Percentiles rank a stretch among this genome's conserved stretches.
Evolutionary conservation across 331 rosid genomes (phyloP).

Genomic region (Acacia concinna): DNA sequence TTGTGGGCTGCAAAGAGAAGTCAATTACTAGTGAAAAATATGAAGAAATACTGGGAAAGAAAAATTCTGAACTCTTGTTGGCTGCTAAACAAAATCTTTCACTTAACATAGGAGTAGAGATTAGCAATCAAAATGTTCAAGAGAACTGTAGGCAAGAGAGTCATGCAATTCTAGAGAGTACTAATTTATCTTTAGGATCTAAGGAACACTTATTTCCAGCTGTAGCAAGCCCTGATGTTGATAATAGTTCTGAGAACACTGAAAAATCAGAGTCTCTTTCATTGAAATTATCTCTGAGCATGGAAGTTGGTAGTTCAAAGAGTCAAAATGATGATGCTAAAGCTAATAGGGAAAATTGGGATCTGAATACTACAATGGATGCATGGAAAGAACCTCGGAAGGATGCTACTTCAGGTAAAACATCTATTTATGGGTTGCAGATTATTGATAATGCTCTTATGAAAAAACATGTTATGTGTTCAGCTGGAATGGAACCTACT

Average conservation of each 20-base stretch:
- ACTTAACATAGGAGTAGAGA: conserved; percentile 40
- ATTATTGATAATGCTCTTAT: conserved; percentile 21
- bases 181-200: conserved; percentile 49
- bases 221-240: conserved; percentile 32
- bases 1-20: conserved; percentile 41
- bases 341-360: conserved; percentile 77
- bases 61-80: conserved; percentile 44
- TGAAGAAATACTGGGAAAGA: conserved; percentile 33
- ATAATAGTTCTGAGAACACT: conserved; percentile 24
- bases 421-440: conserved; percentile 32
- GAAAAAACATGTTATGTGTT: conserved; percentile 36
- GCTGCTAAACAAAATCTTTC: conserved; percentile 51
- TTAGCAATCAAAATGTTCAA: conserved; percentile 31
- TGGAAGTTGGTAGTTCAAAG: conserved; percentile 38
- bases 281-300: conserved; percentile 59
- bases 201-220: conserved; percentile 45
- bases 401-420: conserved; percentile 39
- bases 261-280: conserved; percentile 47
- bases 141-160: conserved; percentile 42
- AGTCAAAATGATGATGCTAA: conserved; percentile 37
- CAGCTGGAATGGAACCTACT: conserved; percentile 34
- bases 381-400: conserved; percentile 67
- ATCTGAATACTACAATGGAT: conserved; percentile 91
- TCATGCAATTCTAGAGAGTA: conserved; percentile 39
- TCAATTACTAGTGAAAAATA: conserved; percentile 12